phyloP scores from a whole-genome alignment of 139 green algal genomes.

The Auxenochlorella protothecoides region DNA sequence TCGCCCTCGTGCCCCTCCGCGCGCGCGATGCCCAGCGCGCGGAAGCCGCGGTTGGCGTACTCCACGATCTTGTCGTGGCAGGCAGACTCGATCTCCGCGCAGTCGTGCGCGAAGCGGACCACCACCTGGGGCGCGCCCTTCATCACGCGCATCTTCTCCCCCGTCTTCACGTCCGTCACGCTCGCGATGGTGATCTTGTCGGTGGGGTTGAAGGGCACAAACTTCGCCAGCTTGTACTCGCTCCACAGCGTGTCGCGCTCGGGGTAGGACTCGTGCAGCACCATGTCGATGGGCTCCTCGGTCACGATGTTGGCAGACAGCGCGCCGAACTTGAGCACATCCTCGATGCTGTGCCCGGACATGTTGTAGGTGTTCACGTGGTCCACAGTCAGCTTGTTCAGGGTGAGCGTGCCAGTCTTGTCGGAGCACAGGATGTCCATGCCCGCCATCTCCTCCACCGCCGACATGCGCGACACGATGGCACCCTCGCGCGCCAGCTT shows the following conservation, averaged over 20 bases:
- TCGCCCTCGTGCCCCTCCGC: conserved; percentile 9
- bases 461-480: conserved; percentile 79
- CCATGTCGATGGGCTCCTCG: conserved; percentile 74
- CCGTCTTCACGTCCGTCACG: conserved; percentile 33
- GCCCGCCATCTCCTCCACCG: conserved; percentile 83
- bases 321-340: conserved; percentile 50
- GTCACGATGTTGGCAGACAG: conserved; percentile 56
- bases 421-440: conserved; percentile 88
- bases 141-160: conserved; percentile 48
- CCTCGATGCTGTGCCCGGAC: conserved; percentile 17
- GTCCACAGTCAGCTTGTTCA: conserved; percentile 66
- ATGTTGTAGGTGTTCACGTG: conserved; percentile 18
- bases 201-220: conserved; percentile 75
- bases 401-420: conserved; percentile 83
- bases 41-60: conserved; percentile 64
- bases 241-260: conserved; percentile 32
- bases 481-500: conserved; percentile 75
- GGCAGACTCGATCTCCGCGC: conserved; percentile 30
- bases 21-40: conserved; percentile 58
- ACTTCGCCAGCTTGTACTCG: conserved; percentile 42
- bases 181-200: conserved; percentile 71
- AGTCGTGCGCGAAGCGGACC: conserved; percentile 43
- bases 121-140: conserved; percentile 67
- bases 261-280: conserved; percentile 54
- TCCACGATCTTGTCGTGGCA: conserved; percentile 66